Base-by-base conservation (phyloP, 2,329 filamentous ascomycete genomes). In the Metarhizium brunneum region DNA sequence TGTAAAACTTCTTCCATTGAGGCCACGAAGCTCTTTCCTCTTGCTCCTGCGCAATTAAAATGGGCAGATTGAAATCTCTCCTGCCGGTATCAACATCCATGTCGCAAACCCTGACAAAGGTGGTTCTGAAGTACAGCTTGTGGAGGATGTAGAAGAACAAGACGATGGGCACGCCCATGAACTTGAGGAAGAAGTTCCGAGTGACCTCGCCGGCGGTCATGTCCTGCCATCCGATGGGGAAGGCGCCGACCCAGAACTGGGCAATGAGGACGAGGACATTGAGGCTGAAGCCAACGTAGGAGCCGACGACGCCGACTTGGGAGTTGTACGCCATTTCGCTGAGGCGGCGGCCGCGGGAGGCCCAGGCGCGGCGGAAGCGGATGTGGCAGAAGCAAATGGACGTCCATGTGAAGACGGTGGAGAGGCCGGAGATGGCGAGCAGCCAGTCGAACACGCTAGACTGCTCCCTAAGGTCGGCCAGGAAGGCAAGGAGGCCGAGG, bases 331-430 rank as follows among this genome's bases (percentile, higher is more conserved):
- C 87, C 6, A 97, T 79, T 63, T 95, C 88, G 55, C 84, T 76
- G 40, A 92, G 74, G n/a, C 75, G 78, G 67, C 86, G 86, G 48
- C 87, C 88, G 58, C 85, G 82, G 13, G 73, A 66, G 48, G 76
- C 77, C 90, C 90, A 95, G n/a, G 85, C 89, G 30, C 74, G 73
- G 60, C 92, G 89, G 80, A 96, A 96, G 55, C 91, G 90, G 66
- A 96, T 95, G 71, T 96, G 92, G 29, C 87, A 83, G n/a, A 95
- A 74, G 69, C 90, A 95, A 69, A 96, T 92, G 61, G 88, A 88
- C 55, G 79, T 83, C 88, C 88, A 92, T 5, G 87, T 91, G 73
- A 92, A 88, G 66, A 90, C 81, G 49, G 82, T 85, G 10, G 85
- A 87, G 29, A 91, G 78, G 50, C 85, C 87, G 1, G 86, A 88